These are phyloP conservation scores for Xeromyces bisporus DNA, from an alignment of 495 filamentous ascomycete genomes.

Conservation along the genomic window DNA sequence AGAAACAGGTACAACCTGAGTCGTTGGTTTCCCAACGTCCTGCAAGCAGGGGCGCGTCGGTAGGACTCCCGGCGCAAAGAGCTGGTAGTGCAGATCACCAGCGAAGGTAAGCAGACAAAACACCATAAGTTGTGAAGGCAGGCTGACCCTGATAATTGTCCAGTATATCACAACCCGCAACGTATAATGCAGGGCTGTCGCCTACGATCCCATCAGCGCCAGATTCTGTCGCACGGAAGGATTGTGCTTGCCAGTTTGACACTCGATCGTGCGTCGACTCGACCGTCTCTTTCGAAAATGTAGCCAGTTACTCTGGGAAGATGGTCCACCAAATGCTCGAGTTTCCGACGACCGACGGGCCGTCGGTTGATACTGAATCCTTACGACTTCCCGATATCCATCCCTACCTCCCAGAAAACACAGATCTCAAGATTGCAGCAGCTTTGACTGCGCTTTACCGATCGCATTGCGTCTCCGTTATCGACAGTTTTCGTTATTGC, in stretches of 20 bases:
- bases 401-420: constrained; percentile 51
- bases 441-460: constrained; percentile 75
- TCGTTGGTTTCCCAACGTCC: constrained; percentile 14
- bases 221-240: constrained; percentile 8
- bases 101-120: constrained; percentile 16
- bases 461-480: constrained; percentile 83
- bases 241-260: constrained; percentile 17
- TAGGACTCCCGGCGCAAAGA: constrained; percentile 8
- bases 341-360: constrained; percentile 39
- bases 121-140: neutral
- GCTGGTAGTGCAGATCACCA: constrained; percentile 15
- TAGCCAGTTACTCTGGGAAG: constrained; percentile 25
- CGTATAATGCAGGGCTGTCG: constrained; percentile 51
- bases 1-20: constrained; percentile 26
- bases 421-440: constrained; percentile 66
- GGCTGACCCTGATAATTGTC: constrained; percentile 1
- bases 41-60: constrained; percentile 7
- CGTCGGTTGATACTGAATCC: constrained; percentile 42
- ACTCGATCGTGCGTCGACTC: constrained; percentile 9
- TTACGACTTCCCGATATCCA: constrained; percentile 65
- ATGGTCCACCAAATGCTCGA: constrained; percentile 51
- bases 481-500: constrained; percentile 88
- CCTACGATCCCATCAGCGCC: constrained; percentile 30
- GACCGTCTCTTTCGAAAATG: constrained; percentile 24
- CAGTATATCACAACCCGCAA: constrained; percentile 33